phyloP scores from a whole-genome alignment of 2,329 filamentous ascomycete genomes.

The Aspergillus aculeatinus region DNA sequence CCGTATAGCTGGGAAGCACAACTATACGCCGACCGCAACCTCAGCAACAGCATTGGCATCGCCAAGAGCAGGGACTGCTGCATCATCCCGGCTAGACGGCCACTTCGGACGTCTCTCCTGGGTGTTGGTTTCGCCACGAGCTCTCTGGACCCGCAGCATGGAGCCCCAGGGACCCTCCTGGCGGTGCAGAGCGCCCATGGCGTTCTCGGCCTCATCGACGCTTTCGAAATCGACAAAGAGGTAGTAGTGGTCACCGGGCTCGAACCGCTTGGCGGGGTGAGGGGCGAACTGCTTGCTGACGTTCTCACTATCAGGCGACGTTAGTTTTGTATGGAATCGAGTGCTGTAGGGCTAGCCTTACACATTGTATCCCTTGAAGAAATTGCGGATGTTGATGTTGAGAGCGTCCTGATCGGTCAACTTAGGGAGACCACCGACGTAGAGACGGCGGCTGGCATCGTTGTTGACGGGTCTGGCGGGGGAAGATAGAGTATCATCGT shows the following conservation, averaged over 20 bases:
- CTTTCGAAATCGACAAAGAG: slow-evolving; percentile 65
- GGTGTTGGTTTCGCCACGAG: slow-evolving; percentile 39
- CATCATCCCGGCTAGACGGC: slow-evolving; percentile 16
- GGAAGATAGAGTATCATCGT: slow-evolving; percentile 39
- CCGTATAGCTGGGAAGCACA: background rate
- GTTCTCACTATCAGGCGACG: slow-evolving; percentile 35
- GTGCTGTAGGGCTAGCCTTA: slow-evolving; percentile 24
- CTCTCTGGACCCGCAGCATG: slow-evolving; percentile 40
- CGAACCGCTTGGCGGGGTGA: slow-evolving; percentile 54
- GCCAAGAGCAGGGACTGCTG: background rate
- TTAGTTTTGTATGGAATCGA: background rate
- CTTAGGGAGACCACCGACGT: slow-evolving; percentile 49
- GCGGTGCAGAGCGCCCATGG: slow-evolving; percentile 48
- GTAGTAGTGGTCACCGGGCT: slow-evolving; percentile 60
- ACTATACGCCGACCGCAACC: slow-evolving; percentile 8
- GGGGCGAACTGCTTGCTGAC: slow-evolving; percentile 58
- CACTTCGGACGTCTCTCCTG: slow-evolving; percentile 28
- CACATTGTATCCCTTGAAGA: slow-evolving; percentile 49
- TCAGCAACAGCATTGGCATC: slow-evolving; percentile 1
- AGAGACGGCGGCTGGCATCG: slow-evolving; percentile 46
- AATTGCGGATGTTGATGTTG: slow-evolving; percentile 42
- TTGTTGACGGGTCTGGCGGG: slow-evolving; percentile 17
- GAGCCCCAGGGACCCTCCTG: slow-evolving; percentile 42
- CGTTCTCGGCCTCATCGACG: slow-evolving; percentile 54
- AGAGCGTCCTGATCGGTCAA: slow-evolving; percentile 44